Evolutionary conservation across 2,329 filamentous ascomycete species (phyloP).

Genomic region (Penicillium palitans): DNA sequence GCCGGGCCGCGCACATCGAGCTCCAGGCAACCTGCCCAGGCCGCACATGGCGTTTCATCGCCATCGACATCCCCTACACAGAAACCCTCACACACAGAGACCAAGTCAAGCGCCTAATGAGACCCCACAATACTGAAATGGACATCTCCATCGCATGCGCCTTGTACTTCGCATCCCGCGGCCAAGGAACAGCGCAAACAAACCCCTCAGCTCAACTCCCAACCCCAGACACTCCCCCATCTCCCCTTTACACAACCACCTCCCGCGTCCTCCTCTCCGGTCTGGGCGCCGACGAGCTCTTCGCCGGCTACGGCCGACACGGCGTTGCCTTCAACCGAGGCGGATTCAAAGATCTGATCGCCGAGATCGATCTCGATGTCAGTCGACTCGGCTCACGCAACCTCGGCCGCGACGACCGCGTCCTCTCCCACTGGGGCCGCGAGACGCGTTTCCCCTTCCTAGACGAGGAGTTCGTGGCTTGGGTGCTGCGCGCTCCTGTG

Average conservation of each 20-base stretch:
- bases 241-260: constrained; percentile 60
- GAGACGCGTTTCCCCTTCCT: constrained; percentile 90
- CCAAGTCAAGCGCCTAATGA: constrained; percentile 73
- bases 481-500: constrained; percentile 72
- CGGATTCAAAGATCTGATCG: constrained; percentile 70
- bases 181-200: constrained; percentile 53
- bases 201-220: constrained; percentile 29
- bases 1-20: constrained; percentile 76
- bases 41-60: constrained; percentile 78
- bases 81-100: constrained; percentile 70
- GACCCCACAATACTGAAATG: constrained; percentile 97
- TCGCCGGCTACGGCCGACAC: constrained; percentile 89
- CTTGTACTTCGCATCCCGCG: constrained; percentile 90
- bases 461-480: constrained; percentile 81
- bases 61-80: constrained; percentile 75
- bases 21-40: constrained; percentile 66
- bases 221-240: neutral
- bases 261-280: constrained; percentile 87
- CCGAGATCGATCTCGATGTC: constrained; percentile 84
- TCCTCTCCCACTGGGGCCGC: constrained; percentile 83
- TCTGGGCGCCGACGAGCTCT: constrained; percentile 92
- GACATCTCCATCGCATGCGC: constrained; percentile 91
- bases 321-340: constrained; percentile 69
- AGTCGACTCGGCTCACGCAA: constrained; percentile 88
- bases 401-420: constrained; percentile 86